phyloP scores from a whole-genome alignment of 495 filamentous ascomycete genomes.

The Entonaema liquescens region DNA sequence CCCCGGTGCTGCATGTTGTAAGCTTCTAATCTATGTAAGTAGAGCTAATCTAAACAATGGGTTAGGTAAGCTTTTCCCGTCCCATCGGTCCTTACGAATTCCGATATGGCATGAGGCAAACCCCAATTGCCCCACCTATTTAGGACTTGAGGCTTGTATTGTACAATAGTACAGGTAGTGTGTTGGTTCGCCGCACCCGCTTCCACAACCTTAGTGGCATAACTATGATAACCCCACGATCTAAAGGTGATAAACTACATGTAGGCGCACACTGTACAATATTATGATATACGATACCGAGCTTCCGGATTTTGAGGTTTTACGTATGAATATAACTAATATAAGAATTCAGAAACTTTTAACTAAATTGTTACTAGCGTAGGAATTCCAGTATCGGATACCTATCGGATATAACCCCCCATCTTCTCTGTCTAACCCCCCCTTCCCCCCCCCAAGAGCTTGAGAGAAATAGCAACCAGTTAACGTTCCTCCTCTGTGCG shows the following conservation, averaged over 20 bases:
- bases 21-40: neutral
- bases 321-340: neutral
- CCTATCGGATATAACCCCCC: slow-evolving; percentile 33
- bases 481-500: slow-evolving; percentile 5
- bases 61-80: neutral
- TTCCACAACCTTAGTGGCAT: neutral
- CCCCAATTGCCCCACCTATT: neutral
- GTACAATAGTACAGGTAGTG: neutral
- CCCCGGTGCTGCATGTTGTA: neutral
- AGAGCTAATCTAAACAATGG: neutral
- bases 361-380: slow-evolving; percentile 23
- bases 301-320: neutral
- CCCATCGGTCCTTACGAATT: neutral
- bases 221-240: slow-evolving; percentile 17
- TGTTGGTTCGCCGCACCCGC: neutral
- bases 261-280: slow-evolving; percentile 22
- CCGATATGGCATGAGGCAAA: neutral
- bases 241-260: neutral
- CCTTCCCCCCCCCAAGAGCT: too few relatives aligned
- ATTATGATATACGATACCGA: slow-evolving; percentile 2
- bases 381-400: slow-evolving; percentile 29
- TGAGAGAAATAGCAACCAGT: slow-evolving; percentile 4
- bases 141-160: neutral
- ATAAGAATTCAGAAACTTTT: neutral
- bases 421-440: neutral